Evolutionary conservation across 2,329 filamentous ascomycete species (phyloP), one percentile per base, ranked within the genome.

Genomic region (Tolypocladium guangdongense): DNA sequence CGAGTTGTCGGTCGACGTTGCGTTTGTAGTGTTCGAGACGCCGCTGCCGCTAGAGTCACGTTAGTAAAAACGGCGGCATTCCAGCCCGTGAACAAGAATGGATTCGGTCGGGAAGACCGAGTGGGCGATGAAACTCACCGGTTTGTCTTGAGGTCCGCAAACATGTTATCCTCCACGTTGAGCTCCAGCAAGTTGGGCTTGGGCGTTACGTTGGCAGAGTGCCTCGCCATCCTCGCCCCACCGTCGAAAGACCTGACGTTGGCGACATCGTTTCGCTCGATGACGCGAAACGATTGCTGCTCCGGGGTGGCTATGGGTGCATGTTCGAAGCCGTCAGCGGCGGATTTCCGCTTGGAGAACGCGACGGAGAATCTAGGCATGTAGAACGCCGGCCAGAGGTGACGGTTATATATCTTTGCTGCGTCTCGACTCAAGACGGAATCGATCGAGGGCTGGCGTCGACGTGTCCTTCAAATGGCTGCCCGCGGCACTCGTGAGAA

Each of bases 351-450:
- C 77, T 77, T 74, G 63, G 71, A 74, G 58, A 83, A 83, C 57
- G 75, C 71, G 64, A 78, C 77, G 57, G 78, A 77, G 68, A 83
- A 83, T 71, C 77, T 81, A 79, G 78, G 78, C 80, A 83, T 83
- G 68, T 75, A 75, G 72, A 69, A 65, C 56, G 63, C 61, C 57
- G 64, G 59, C 51, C 56, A 56, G 58, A 52, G 33, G 49, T 22
- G 45, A 22, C 52, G 27, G n/a, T 12, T 20, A 18, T 24, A 18
- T 24, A 33, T 22, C 38, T 16, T 27, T 60, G 45, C 49, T 35
- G 45, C 35, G n/a, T 22, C 33, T 24, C 7, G 39, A 37, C 18
- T 51, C 27, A 32, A 43, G 38, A 35, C 24, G 33, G 37, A 37
- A 38, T 51, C 27, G 36, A 33, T 10, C 14, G 32, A 24, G 32